These are phyloP conservation scores for Daucus carota DNA, from an alignment of 129 eudicot genomes.

Conservation along the genomic window DH1_v3.0 NC_030381.2:54068501-54069000, in stretches of 20 bases:
- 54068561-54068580: neutral
- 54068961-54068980: neutral
- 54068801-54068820: conserved; percentile 6
- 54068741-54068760: neutral
- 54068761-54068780: neutral
- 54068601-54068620: neutral
- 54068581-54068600: neutral
- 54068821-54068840: conserved; percentile 38
- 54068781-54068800: neutral
- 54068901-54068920: conserved; percentile 54
- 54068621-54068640: neutral
- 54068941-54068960: conserved; percentile 10
- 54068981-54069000: neutral
- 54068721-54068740: neutral
- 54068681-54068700: neutral
- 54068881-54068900: conserved; percentile 61
- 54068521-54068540: neutral
- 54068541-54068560: neutral
- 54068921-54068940: conserved; percentile 53
- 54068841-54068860: conserved; percentile 61
- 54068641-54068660: neutral
- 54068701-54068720: neutral
- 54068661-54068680: neutral
- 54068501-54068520: neutral
- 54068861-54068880: conserved; percentile 57